Evolutionary conservation across 192 early-diverging fungal genomes (phyloP).

Genomic region (Diversispora eburnea): DNA sequence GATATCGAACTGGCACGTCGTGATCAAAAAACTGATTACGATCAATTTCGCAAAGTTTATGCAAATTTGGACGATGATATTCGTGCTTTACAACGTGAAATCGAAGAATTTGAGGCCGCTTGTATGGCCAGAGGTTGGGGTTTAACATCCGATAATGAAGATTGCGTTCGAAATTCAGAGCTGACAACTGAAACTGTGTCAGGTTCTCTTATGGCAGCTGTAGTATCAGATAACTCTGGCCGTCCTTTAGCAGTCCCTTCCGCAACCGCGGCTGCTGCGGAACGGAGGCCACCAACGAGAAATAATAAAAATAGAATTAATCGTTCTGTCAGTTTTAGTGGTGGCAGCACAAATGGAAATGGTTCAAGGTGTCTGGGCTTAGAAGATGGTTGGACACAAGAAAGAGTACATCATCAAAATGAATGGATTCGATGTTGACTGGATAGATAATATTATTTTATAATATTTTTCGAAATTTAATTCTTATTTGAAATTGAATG

Average conservation of each 20-base stretch:
- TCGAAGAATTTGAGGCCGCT: slow-evolving; percentile 4
- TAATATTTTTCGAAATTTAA: background rate
- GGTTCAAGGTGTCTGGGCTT: slow-evolving; percentile 9
- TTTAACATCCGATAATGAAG: background rate
- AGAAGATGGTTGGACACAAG: slow-evolving; percentile 21
- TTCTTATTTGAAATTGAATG: background rate
- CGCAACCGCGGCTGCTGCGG: background rate
- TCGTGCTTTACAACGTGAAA: slow-evolving; percentile 28
- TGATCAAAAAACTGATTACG: slow-evolving; percentile 18
- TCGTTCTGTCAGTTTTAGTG: background rate
- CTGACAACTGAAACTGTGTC: background rate
- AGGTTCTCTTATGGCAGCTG: slow-evolving; percentile 2
- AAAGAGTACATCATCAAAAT: slow-evolving; percentile 23
- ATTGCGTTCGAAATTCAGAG: background rate
- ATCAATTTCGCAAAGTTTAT: slow-evolving; percentile 1
- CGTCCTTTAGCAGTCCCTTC: background rate
- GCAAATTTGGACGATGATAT: slow-evolving; percentile 12
- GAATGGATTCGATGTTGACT: slow-evolving; percentile 24
- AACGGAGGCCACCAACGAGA: background rate
- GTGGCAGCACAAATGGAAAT: background rate
- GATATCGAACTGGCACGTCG: slow-evolving; percentile 8
- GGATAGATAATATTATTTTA: background rate
- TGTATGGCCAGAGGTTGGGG: background rate
- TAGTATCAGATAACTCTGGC: background rate
- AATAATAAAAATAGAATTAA: background rate